Conservation (phyloP, 352 stramenopile species). For the Phytopythium chamaehyphon region DNA sequence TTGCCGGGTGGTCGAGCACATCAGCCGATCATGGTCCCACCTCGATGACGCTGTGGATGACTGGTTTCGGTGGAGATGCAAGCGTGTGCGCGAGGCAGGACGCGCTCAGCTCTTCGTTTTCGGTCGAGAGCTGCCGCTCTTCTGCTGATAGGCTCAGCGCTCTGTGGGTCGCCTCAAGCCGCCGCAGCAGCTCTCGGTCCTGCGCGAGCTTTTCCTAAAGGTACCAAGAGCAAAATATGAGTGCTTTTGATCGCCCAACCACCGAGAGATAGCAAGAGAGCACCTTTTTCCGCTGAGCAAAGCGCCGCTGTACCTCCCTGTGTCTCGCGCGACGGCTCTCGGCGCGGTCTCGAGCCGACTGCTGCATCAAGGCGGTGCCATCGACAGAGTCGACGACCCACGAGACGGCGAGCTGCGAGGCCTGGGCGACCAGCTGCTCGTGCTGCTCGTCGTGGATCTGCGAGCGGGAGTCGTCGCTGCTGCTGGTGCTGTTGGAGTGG, state of each 20-base stretch:
- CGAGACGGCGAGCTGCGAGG: no score
- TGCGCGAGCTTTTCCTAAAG: conserved; percentile 8
- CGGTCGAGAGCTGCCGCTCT: conserved; percentile 14
- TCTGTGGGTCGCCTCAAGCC: conserved; percentile 17
- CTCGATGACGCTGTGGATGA: conserved; percentile 21
- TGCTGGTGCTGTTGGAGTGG: no score
- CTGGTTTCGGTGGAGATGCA: conserved; percentile 7
- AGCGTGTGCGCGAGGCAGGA: conserved; percentile 17
- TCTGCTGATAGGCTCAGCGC: conserved; percentile 21
- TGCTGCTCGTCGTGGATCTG: no score
- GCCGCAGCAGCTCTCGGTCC: conserved; percentile 17
- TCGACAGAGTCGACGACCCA: no score
- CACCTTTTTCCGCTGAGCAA: conserved; percentile 40
- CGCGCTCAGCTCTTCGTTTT: conserved; percentile 19
- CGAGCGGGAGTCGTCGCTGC: no score
- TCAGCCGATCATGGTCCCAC: conserved; percentile 2
- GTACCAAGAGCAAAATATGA: background rate
- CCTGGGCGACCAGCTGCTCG: no score
- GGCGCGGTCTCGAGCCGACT: conserved; percentile 1
- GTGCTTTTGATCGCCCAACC: no score
- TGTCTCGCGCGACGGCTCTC: conserved; percentile 37
- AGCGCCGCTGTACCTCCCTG: conserved; percentile 36
- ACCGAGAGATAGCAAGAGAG: background rate
- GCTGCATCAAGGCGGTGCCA: background rate
- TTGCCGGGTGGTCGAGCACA: background rate